phyloP scores from a whole-genome alignment of 2,329 filamentous ascomycete species.

The Aspergillus aculeatus region DNA sequence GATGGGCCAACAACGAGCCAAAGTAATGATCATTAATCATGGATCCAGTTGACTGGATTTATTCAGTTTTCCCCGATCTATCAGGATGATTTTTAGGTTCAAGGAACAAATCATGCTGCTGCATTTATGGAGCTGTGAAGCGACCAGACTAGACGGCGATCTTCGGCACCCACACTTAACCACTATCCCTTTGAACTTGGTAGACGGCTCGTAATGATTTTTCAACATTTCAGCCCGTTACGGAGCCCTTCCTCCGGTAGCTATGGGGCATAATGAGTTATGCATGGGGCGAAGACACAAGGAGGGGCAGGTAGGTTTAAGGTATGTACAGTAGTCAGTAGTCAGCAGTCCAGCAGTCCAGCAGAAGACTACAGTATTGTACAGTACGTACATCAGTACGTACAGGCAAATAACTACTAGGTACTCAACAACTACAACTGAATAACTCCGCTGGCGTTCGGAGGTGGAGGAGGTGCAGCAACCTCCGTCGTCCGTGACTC shows the following conservation, averaged over 20 bases:
- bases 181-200: too few species aligned
- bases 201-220: not conserved
- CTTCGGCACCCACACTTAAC: not conserved
- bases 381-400: too few species aligned
- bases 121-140: not conserved
- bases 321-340: not conserved
- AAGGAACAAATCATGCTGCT: not conserved
- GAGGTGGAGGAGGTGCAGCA: not conserved
- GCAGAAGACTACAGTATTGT: too few species aligned
- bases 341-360: too few species aligned
- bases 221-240: not conserved
- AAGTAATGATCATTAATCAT: not conserved
- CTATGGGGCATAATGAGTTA: not conserved
- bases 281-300: not conserved
- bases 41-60: not conserved
- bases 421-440: not conserved
- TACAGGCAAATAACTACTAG: too few species aligned
- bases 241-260: not conserved
- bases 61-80: not conserved
- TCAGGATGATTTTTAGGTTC: not conserved
- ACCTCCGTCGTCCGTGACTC: too few species aligned
- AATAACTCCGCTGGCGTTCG: not conserved
- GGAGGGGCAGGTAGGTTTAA: not conserved
- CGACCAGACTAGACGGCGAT: slow-evolving; percentile 8
- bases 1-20: not conserved